phyloP scores from a whole-genome alignment of 75 land plant genomes.

The Gnetum montanum region DNA sequence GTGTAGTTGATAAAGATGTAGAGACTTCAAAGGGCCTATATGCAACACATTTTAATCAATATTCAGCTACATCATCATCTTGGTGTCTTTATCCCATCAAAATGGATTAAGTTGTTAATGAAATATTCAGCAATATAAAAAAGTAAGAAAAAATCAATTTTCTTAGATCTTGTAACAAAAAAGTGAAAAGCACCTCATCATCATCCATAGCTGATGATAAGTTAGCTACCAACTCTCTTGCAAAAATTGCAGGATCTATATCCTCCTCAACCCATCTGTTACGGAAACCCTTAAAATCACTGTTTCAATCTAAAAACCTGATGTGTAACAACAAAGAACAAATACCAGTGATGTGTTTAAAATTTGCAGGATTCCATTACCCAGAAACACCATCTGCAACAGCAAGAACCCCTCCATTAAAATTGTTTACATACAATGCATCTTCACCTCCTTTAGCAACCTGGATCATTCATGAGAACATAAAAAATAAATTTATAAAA shows the following conservation, averaged over 20 bases:
- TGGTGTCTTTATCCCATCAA: no score
- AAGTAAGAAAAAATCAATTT: no score
- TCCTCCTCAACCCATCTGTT: slow-evolving; percentile 85
- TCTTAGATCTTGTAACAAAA: no score
- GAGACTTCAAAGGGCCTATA: no score
- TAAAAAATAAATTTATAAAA: neutral
- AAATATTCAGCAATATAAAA: no score
- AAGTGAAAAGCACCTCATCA: slow-evolving; percentile 46
- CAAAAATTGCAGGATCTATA: slow-evolving; percentile 84
- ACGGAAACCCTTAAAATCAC: slow-evolving; percentile 1
- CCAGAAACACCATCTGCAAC: slow-evolving; percentile 98
- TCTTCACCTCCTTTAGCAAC: slow-evolving; percentile 93
- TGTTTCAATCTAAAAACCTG: neutral
- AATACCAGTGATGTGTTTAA: neutral
- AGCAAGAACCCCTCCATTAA: slow-evolving; percentile 77
- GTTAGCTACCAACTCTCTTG: slow-evolving; percentile 65
- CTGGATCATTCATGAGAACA: slow-evolving; percentile 27
- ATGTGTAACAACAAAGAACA: slow-evolving; percentile 2
- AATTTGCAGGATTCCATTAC: no score
- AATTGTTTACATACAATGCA: slow-evolving; percentile 78
- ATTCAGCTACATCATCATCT: no score
- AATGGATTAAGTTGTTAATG: no score
- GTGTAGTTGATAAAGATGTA: no score
- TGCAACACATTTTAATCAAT: no score
- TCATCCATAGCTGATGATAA: slow-evolving; percentile 36